These are phyloP conservation scores for Colletotrichum neosansevieriae DNA, from an alignment of 2,329 filamentous ascomycete species.

Conservation along the genomic window DNA sequence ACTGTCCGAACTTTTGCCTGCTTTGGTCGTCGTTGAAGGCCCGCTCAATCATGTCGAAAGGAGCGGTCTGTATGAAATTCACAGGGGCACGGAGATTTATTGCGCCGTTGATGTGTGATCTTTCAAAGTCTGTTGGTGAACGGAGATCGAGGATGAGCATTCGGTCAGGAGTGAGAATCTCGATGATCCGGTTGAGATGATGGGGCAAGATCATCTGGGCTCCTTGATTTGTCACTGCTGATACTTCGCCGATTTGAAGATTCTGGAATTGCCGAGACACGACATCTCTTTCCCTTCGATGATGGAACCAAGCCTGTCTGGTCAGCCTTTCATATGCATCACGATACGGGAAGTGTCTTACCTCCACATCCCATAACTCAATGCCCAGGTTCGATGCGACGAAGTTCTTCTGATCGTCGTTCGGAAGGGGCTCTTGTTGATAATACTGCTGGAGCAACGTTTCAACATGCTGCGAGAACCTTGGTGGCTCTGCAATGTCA, in stretches of 20 bases:
- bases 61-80: constrained; percentile 60
- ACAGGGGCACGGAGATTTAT: constrained; percentile 64
- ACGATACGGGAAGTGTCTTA: constrained; percentile 44
- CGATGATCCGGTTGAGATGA: constrained; percentile 63
- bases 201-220: constrained; percentile 64
- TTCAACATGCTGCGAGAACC: constrained; percentile 62
- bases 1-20: constrained; percentile 59
- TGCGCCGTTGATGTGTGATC: constrained; percentile 64
- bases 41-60: constrained; percentile 63
- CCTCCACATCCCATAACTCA: constrained; percentile 62
- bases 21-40: constrained; percentile 63
- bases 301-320: constrained; percentile 64
- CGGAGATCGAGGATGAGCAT: constrained; percentile 64
- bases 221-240: constrained; percentile 47
- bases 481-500: constrained; percentile 56
- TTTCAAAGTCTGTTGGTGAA: constrained; percentile 59
- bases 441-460: constrained; percentile 67
- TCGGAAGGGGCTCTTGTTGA: constrained; percentile 60
- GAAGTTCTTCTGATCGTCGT: constrained; percentile 63
- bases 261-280: constrained; percentile 59
- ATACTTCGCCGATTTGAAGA: constrained; percentile 55
- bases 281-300: constrained; percentile 62
- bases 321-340: constrained; percentile 1
- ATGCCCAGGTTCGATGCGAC: constrained; percentile 67
- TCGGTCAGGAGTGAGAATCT: constrained; percentile 61